These are phyloP conservation scores for Nicotiana obtusifolia DNA, from an alignment of 257 asterid species.

Conservation along the genomic window DNA sequence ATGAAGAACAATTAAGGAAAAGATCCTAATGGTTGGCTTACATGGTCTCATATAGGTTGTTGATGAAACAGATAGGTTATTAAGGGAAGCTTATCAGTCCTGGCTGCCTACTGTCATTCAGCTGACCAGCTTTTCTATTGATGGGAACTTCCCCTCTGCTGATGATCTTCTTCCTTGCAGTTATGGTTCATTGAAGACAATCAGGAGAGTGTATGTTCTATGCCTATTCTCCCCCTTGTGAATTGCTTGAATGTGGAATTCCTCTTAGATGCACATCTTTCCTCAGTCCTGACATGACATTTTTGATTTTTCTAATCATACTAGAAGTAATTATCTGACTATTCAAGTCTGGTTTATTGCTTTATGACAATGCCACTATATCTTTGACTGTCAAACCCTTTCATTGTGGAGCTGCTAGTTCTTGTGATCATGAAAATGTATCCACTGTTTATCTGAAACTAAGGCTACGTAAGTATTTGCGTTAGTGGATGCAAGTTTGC, in stretches of 20 bases:
- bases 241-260: neutral
- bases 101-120: slow-evolving; percentile 87
- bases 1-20: neutral
- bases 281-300: neutral
- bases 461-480: neutral
- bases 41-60: slow-evolving; percentile 51
- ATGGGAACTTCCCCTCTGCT: slow-evolving; percentile 16
- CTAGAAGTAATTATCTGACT: neutral
- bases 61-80: slow-evolving; percentile 88
- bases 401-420: neutral
- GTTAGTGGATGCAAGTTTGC: neutral
- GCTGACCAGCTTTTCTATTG: slow-evolving; percentile 36
- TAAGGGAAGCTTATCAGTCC: slow-evolving; percentile 87
- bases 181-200: slow-evolving; percentile 64
- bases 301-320: neutral
- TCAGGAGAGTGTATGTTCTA: slow-evolving; percentile 63
- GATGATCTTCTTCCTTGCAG: slow-evolving; percentile 20
- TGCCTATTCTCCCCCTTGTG: neutral
- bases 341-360: neutral
- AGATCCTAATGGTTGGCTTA: neutral
- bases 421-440: neutral
- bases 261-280: neutral
- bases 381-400: neutral
- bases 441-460: neutral
- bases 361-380: neutral